Base-by-base conservation (phyloP, 2,329 filamentous ascomycete species). In the Chaetomium strumarium region DNA sequence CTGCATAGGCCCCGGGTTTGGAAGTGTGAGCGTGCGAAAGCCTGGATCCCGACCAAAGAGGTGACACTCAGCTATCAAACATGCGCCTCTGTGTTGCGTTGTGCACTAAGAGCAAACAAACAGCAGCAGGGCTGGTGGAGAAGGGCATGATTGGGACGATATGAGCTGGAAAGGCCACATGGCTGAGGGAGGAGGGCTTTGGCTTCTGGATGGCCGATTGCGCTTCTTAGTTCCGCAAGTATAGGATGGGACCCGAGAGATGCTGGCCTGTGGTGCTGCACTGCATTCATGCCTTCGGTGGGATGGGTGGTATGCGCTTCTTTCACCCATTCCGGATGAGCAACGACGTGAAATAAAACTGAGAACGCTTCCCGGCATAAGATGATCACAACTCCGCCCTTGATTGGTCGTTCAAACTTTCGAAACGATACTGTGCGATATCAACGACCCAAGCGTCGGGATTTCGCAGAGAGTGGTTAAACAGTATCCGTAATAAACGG, bases 341-440 rank as follows among this genome's bases (percentile, higher is more conserved):
- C 10, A 10, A 46, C 3, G 44, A 19, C 30, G 7, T 3, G 44
- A 49, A 42, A 40, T n/a, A n/a, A 13, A 39, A 41, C 24, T 24
- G 4, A 24, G 24, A 24, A 24, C 24, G 24, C 24, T 24, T 7
- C 24, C 44, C 31, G 39, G 41, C 49, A 49, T 39, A 36, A 13
- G 1, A 17, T 24, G 11, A 12, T 10, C 49, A 33, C 5, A 16
- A 29, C 7, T 16, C 7, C 6, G 5, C 38, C n/a, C 11, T 3
- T 50, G 41, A 52, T 55, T 55, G 53, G 49, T 38, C 44, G 4
- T 14, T 24, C 19, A 5, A 10, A 12, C 12, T 34, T 42, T 43
- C 12, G 46, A 52, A 50, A 55, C 49, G 33, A 31, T 14, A 20
- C 17, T 45, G 52, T 55, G 52, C n/a, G 42, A 50, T 55, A 46